Base-by-base conservation (phyloP, 148 eudicot genomes). In the Silene latifolia region DNA sequence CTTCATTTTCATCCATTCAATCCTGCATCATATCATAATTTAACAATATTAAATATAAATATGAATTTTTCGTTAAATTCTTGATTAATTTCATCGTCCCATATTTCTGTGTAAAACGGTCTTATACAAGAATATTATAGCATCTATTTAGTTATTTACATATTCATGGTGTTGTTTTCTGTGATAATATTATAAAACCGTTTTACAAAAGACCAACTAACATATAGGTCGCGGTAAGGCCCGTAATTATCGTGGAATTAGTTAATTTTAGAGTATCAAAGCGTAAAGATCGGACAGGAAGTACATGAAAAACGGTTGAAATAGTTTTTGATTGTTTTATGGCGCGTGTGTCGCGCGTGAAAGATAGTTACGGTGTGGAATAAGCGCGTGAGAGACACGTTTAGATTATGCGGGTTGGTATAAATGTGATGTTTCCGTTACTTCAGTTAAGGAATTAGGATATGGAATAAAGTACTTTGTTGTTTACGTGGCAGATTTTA, bases 401-500 rank as follows among this genome's bases (percentile, higher is more conserved):
- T 15, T 0, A 8, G 4, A 0, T 0, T 0, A 10, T 35, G 57
- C 42, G 74, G 15, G 3, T 67, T 8, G 56, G 71, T n/a, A 20
- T n/a, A 7, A 23, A 7, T 8, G 72, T 29, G 39, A 17, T 0
- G 23, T 73, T 54, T 51, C 72, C n/a, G 83, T 80, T 80, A 80
- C 53, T 72, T 80, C 83, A 8, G 83, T 80, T 76, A 63, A 60
- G 14, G 71, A 53, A 27, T 48, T n/a, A 51, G 32, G 25, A 8
- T n/a, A 8, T 17, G 11, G 24, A 60, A 32, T 61, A 71, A 39
- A 21, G 82, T 20, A 19, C 0, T 72, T 0, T 29, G 23, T 56
- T 70, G 21, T 57, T 57, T 66, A 72, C 79, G 76, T 80, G 83
- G 76, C 79, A 3, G 25, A 13, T 67, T 64, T 4, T 80, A 20